phyloP scores from a whole-genome alignment of 2,329 filamentous ascomycete genomes.

The Tolypocladium album region DNA sequence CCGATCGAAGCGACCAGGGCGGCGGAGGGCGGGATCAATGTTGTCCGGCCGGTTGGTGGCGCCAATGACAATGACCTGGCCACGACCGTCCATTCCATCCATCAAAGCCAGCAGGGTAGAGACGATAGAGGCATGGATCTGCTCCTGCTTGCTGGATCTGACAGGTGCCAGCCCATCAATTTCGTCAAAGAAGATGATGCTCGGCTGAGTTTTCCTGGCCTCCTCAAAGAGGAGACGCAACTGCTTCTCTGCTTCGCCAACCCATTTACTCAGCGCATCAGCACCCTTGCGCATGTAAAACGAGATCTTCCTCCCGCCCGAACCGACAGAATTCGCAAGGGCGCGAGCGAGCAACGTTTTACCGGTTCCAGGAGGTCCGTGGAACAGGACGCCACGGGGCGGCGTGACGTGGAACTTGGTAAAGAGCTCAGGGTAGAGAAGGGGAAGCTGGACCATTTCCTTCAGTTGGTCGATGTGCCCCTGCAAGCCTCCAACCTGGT shows the following conservation, averaged over 20 bases:
- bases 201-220: slow-evolving; percentile 88
- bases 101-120: slow-evolving; percentile 88
- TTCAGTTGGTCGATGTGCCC: slow-evolving; percentile 95
- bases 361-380: slow-evolving; percentile 93
- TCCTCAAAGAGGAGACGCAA: slow-evolving; percentile 90
- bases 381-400: slow-evolving; percentile 88
- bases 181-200: slow-evolving; percentile 99
- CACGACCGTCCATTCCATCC: slow-evolving; percentile 97
- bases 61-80: slow-evolving; percentile 96
- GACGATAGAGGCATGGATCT: slow-evolving; percentile 96
- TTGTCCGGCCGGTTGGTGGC: slow-evolving; percentile 97
- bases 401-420: slow-evolving; percentile 85
- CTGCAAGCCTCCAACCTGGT: slow-evolving; percentile 83
- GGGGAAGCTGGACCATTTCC: slow-evolving; percentile 92
- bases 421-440: slow-evolving; percentile 93
- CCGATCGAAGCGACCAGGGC: slow-evolving; percentile 88
- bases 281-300: slow-evolving; percentile 99
- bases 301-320: slow-evolving; percentile 85
- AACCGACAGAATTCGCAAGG: slow-evolving; percentile 80
- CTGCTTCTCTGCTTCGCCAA: slow-evolving; percentile 94
- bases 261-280: slow-evolving; percentile 96
- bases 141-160: slow-evolving; percentile 94
- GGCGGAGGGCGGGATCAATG: slow-evolving; percentile 87
- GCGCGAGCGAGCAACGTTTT: slow-evolving; percentile 95
- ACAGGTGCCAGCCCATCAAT: slow-evolving; percentile 96